Conservation (phyloP, 2,329 filamentous ascomycete species). For the Alternaria conjuncta region DNA sequence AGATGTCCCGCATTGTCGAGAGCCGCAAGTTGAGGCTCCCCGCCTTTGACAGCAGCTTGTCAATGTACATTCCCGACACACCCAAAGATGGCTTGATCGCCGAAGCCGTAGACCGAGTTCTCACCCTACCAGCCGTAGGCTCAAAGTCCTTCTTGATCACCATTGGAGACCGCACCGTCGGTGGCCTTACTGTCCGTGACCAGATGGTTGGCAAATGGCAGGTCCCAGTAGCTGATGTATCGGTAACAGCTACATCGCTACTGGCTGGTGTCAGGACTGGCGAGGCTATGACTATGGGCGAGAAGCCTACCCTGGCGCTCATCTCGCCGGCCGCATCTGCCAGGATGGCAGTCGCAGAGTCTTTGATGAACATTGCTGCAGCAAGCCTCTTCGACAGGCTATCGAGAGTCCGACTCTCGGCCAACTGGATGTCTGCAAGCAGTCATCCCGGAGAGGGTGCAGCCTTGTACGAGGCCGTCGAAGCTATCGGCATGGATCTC, state of each 20-base stretch:
- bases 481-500: slow-evolving; percentile 90
- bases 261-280: slow-evolving; percentile 75
- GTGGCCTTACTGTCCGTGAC: slow-evolving; percentile 85
- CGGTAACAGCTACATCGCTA: slow-evolving; percentile 86
- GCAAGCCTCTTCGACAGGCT: slow-evolving; percentile 76
- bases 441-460: slow-evolving; percentile 92
- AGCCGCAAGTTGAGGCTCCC: slow-evolving; percentile 72
- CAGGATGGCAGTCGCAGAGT: slow-evolving; percentile 94
- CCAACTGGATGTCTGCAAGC: slow-evolving; percentile 99
- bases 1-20: slow-evolving; percentile 75
- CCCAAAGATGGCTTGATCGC: slow-evolving; percentile 60
- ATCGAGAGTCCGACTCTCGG: slow-evolving; percentile 82
- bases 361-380: slow-evolving; percentile 89
- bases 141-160: slow-evolving; percentile 98
- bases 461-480: slow-evolving; percentile 88
- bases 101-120: slow-evolving; percentile 80
- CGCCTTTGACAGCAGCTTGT: slow-evolving; percentile 77
- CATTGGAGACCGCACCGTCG: slow-evolving; percentile 90
- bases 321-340: slow-evolving; percentile 91
- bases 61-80: slow-evolving; percentile 67
- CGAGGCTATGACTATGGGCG: slow-evolving; percentile 98
- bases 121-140: slow-evolving; percentile 87
- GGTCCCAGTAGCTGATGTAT: slow-evolving; percentile 89
- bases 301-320: slow-evolving; percentile 85
- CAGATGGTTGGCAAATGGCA: slow-evolving; percentile 99